These are phyloP conservation scores for Psilocybe subaeruginosa DNA, from an alignment of 768 basidiomycete species.

Conservation along the genomic window DNA sequence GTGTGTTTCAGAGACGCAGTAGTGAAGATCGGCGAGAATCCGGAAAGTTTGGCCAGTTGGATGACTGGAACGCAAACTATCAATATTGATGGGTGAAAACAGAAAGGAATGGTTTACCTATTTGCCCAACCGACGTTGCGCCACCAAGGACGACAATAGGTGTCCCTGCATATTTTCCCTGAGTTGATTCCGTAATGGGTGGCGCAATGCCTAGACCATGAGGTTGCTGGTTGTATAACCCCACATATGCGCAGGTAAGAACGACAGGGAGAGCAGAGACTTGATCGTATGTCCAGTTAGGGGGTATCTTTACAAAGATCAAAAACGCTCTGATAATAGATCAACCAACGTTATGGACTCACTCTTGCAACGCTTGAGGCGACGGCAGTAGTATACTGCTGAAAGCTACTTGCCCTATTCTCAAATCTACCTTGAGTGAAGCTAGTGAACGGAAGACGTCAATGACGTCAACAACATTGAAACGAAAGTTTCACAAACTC, in stretches of 20 bases:
- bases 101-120: background rate
- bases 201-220: constrained; percentile 44
- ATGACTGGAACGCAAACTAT: constrained; percentile 6
- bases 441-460: constrained; percentile 24
- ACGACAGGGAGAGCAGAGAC: constrained; percentile 52
- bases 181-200: constrained; percentile 28
- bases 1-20: constrained; percentile 35
- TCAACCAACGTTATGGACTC: background rate
- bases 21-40: constrained; percentile 44
- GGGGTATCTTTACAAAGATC: constrained; percentile 31
- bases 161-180: constrained; percentile 44
- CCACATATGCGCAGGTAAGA: constrained; percentile 48
- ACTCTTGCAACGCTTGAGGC: constrained; percentile 46
- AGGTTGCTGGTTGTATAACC: constrained; percentile 42
- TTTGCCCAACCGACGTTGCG: constrained; percentile 7
- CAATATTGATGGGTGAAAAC: constrained; percentile 1
- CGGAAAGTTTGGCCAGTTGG: constrained; percentile 40
- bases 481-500: constrained; percentile 18
- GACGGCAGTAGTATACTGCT: constrained; percentile 45
- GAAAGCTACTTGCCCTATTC: constrained; percentile 41
- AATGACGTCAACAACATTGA: background rate
- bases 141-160: constrained; percentile 35
- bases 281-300: constrained; percentile 39
- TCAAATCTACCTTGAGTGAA: constrained; percentile 42
- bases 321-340: too few species aligned